These are phyloP conservation scores for Arthrobotrys megalospora DNA, from an alignment of 2,329 filamentous ascomycete species.

Conservation along the genomic window DNA sequence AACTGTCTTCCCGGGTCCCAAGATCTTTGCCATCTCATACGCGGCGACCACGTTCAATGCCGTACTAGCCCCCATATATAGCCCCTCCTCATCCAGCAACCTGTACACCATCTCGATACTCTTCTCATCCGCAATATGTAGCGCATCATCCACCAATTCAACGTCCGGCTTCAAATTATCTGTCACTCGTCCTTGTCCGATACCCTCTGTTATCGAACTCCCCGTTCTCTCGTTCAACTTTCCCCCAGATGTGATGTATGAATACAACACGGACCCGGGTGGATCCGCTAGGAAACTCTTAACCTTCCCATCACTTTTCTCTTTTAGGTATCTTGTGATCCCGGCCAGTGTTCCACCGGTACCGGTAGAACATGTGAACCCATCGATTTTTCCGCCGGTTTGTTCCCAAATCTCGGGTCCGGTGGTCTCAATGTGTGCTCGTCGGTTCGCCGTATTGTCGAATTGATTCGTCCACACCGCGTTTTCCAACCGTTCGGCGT, in stretches of 20 bases:
- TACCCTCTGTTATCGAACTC: slow-evolving; percentile 95
- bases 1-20: slow-evolving; percentile 89
- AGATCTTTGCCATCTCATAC: slow-evolving; percentile 89
- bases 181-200: slow-evolving; percentile 96
- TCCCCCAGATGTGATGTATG: slow-evolving; percentile 88
- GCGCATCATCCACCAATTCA: slow-evolving; percentile 83
- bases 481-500: slow-evolving; percentile 80
- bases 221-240: slow-evolving; percentile 85
- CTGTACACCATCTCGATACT: slow-evolving; percentile 98
- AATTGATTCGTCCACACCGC: slow-evolving; percentile 99
- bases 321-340: slow-evolving; percentile 89
- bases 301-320: slow-evolving; percentile 81
- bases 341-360: slow-evolving; percentile 94
- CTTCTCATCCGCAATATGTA: slow-evolving; percentile 91
- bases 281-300: slow-evolving; percentile 94
- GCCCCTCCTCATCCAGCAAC: slow-evolving; percentile 92
- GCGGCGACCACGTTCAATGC: slow-evolving; percentile 95
- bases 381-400: slow-evolving; percentile 86
- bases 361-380: slow-evolving; percentile 94
- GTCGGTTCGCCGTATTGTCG: slow-evolving; percentile 93
- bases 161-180: slow-evolving; percentile 92
- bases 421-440: slow-evolving; percentile 95
- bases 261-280: slow-evolving; percentile 91
- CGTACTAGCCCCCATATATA: slow-evolving; percentile 95
- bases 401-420: slow-evolving; percentile 98